A percentile compares a stretch with the other conserved stretches of the same genome.
Evolutionary conservation across 2,329 filamentous ascomycete species (phyloP).

Genomic region (Colletotrichum theobromicola): DNA sequence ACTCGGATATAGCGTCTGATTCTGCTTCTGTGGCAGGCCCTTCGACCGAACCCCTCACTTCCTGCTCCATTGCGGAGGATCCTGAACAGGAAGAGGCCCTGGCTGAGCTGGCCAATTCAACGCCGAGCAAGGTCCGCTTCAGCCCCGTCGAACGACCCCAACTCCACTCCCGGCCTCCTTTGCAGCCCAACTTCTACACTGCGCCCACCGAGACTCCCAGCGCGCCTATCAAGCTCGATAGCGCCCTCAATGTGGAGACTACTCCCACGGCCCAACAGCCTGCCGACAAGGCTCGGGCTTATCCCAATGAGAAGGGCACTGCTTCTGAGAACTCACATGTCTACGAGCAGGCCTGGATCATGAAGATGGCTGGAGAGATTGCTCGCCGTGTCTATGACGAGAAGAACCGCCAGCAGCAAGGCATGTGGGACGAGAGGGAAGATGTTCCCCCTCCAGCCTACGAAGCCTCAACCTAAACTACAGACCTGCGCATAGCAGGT

Average conservation of each 20-base stretch:
- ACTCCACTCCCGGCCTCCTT: slow-evolving; percentile 31
- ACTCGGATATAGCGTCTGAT: slow-evolving; percentile 53
- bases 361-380: slow-evolving; percentile 94
- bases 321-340: slow-evolving; percentile 58
- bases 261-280: slow-evolving; percentile 13
- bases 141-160: slow-evolving; percentile 31
- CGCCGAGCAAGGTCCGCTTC: slow-evolving; percentile 48
- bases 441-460: slow-evolving; percentile 68
- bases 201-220: slow-evolving; percentile 21
- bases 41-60: slow-evolving; percentile 64
- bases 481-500: not conserved
- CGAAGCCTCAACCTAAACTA: slow-evolving; percentile 51
- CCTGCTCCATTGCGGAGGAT: slow-evolving; percentile 64
- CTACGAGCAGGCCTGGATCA: slow-evolving; percentile 83
- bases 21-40: slow-evolving; percentile 61
- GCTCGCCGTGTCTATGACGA: slow-evolving; percentile 87
- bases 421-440: slow-evolving; percentile 60
- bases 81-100: slow-evolving; percentile 51
- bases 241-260: slow-evolving; percentile 13
- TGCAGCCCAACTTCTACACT: slow-evolving; percentile 38
- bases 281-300: slow-evolving; percentile 28
- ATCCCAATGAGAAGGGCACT: slow-evolving; percentile 32
- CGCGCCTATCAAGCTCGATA: slow-evolving; percentile 15
- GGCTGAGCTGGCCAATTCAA: slow-evolving; percentile 21
- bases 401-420: slow-evolving; percentile 63